Conservation (phyloP, 768 basidiomycete species). For the Tubosaeta brunneosetosa region DNA sequence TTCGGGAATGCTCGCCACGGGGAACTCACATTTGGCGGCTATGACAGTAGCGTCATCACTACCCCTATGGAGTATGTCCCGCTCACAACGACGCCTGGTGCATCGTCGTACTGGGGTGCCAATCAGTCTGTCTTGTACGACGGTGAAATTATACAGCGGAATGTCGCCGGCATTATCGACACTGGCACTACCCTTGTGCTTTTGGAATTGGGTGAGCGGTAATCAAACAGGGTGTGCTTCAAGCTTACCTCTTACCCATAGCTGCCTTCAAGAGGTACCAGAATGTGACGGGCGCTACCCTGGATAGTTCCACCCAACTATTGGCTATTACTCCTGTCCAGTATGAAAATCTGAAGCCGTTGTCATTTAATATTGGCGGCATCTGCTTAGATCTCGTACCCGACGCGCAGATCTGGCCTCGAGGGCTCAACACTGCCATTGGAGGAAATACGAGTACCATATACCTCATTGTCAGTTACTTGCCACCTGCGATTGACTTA, state of each 20-base stretch:
- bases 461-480: conserved; percentile 20
- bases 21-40: conserved; percentile 23
- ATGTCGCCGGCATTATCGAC: conserved; percentile 27
- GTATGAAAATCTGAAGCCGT: conserved; percentile 16
- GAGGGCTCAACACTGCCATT: conserved; percentile 17
- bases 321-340: conserved; percentile 21
- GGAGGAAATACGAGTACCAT: conserved; percentile 19
- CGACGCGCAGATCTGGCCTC: conserved; percentile 11
- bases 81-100: conserved; percentile 19
- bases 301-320: conserved; percentile 23
- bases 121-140: conserved; percentile 24
- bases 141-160: conserved; percentile 10
- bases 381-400: conserved; percentile 9
- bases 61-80: conserved; percentile 16
- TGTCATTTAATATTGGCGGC: conserved; percentile 16
- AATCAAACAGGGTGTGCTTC: neutral
- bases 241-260: neutral
- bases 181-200: conserved; percentile 25
- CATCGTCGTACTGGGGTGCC: conserved; percentile 28
- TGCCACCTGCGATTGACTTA: conserved; percentile 6
- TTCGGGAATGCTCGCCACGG: conserved; percentile 13
- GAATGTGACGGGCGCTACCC: neutral
- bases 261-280: conserved; percentile 19
- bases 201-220: conserved; percentile 11
- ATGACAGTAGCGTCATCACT: conserved; percentile 12